Evolutionary conservation across 1,139 yeast species (phyloP).

Genomic region (Nakaseomyces kungkrabaensis): DNA sequence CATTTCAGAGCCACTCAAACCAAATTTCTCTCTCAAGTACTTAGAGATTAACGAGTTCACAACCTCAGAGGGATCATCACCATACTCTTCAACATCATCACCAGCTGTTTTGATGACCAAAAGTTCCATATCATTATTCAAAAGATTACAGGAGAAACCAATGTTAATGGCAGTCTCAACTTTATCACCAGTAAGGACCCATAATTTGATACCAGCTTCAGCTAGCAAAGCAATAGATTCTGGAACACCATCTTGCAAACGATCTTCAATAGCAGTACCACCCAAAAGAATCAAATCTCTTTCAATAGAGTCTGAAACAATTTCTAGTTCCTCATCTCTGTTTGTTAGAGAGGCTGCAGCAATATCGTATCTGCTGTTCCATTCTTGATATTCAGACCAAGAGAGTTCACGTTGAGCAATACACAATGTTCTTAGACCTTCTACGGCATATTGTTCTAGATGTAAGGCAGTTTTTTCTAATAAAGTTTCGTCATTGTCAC

Average conservation of each 20-base stretch:
- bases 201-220: slow-evolving; percentile 85
- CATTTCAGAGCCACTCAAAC: slow-evolving; percentile 49
- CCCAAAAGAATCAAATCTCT: slow-evolving; percentile 64
- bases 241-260: slow-evolving; percentile 93
- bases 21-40: slow-evolving; percentile 53
- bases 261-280: slow-evolving; percentile 96
- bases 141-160: slow-evolving; percentile 88
- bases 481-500: slow-evolving; percentile 31
- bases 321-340: slow-evolving; percentile 71
- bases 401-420: slow-evolving; percentile 73
- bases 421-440: slow-evolving; percentile 91
- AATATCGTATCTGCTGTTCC: slow-evolving; percentile 60
- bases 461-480: slow-evolving; percentile 69
- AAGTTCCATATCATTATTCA: slow-evolving; percentile 80
- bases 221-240: slow-evolving; percentile 78
- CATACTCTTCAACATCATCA: slow-evolving; percentile 35
- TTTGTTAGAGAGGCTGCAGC: slow-evolving; percentile 70
- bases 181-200: slow-evolving; percentile 97
- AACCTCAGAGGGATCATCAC: slow-evolving; percentile 27
- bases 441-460: slow-evolving; percentile 88
- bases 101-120: slow-evolving; percentile 52
- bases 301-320: slow-evolving; percentile 74
- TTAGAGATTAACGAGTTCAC: slow-evolving; percentile 50
- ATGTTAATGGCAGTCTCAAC: slow-evolving; percentile 97
- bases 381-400: slow-evolving; percentile 48